Conservation (phyloP, 495 filamentous ascomycete species). For the Penicillium pulvis region DNA sequence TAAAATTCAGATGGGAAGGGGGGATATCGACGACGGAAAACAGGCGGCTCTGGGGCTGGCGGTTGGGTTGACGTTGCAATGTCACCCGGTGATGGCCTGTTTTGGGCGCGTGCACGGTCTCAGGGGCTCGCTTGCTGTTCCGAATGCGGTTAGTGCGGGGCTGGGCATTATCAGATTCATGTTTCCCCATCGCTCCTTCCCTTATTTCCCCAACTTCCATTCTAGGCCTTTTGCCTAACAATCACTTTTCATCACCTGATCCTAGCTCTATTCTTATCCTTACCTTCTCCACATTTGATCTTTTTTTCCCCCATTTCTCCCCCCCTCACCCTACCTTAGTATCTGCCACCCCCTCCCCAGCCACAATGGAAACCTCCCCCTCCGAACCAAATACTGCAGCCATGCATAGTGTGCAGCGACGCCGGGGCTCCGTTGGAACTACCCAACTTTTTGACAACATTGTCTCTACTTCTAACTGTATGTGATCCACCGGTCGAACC, state of each 20-base stretch:
- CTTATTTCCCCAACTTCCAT: slow-evolving; percentile 7
- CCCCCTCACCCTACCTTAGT: slow-evolving; percentile 6
- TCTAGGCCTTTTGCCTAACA: background rate
- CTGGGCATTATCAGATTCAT: slow-evolving; percentile 50
- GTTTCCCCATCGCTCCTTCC: slow-evolving; percentile 1
- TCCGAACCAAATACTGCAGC: slow-evolving; percentile 51
- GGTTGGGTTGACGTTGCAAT: slow-evolving; percentile 70
- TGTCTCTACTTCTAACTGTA: slow-evolving; percentile 95
- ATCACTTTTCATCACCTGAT: background rate
- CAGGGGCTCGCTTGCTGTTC: slow-evolving; percentile 52
- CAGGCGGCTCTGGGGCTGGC: slow-evolving; percentile 38
- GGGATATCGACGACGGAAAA: slow-evolving; percentile 62
- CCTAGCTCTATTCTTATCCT: slow-evolving; percentile 12
- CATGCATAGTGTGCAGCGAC: slow-evolving; percentile 51
- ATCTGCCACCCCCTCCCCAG: background rate
- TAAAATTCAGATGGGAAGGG: slow-evolving; percentile 49
- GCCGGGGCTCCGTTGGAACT: slow-evolving; percentile 71
- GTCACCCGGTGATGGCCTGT: slow-evolving; percentile 46
- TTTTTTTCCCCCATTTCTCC: slow-evolving; percentile 1
- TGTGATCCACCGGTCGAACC: slow-evolving; percentile 23
- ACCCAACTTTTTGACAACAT: slow-evolving; percentile 91
- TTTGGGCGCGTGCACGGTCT: slow-evolving; percentile 51
- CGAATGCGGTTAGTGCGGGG: slow-evolving; percentile 50
- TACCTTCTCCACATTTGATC: background rate
- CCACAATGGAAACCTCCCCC: slow-evolving; percentile 35